Conservation (phyloP, 495 filamentous ascomycete genomes). For the Penicillium pancosmium region DNA sequence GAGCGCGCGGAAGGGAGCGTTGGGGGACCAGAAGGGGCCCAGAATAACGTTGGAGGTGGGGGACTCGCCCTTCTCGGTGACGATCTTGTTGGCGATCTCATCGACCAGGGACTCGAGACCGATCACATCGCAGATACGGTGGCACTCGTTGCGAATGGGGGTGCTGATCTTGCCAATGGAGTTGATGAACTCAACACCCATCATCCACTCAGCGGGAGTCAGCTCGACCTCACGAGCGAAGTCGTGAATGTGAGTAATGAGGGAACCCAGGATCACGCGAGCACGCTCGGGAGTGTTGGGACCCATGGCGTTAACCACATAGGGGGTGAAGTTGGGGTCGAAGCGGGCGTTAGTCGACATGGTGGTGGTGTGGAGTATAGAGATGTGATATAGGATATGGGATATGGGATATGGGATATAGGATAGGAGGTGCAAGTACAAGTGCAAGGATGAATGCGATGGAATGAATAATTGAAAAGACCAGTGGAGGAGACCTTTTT, state of each 20-base stretch:
- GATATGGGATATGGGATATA: neutral
- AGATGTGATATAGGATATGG: no score
- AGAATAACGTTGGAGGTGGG: slow-evolving; percentile 84
- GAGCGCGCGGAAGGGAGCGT: slow-evolving; percentile 74
- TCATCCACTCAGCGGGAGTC: slow-evolving; percentile 78
- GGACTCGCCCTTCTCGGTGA: slow-evolving; percentile 66
- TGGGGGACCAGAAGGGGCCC: slow-evolving; percentile 85
- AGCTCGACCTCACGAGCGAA: slow-evolving; percentile 83
- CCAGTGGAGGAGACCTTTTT: no score
- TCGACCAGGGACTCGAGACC: slow-evolving; percentile 85
- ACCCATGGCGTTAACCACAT: slow-evolving; percentile 75
- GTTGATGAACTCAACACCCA: slow-evolving; percentile 66
- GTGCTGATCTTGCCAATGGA: slow-evolving; percentile 57
- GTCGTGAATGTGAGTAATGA: slow-evolving; percentile 80
- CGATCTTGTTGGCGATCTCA: slow-evolving; percentile 81
- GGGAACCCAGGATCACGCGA: slow-evolving; percentile 62
- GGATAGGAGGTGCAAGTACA: neutral
- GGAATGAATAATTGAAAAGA: no score
- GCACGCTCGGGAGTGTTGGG: slow-evolving; percentile 70
- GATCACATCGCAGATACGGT: slow-evolving; percentile 77
- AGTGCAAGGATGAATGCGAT: no score
- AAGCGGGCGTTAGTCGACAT: slow-evolving; percentile 42
- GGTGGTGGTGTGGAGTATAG: slow-evolving; percentile 8
- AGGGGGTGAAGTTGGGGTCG: slow-evolving; percentile 76
- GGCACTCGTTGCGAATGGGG: slow-evolving; percentile 70